Conservation (phyloP, 257 asterid species). For the Solanum dulcamara region DNA sequence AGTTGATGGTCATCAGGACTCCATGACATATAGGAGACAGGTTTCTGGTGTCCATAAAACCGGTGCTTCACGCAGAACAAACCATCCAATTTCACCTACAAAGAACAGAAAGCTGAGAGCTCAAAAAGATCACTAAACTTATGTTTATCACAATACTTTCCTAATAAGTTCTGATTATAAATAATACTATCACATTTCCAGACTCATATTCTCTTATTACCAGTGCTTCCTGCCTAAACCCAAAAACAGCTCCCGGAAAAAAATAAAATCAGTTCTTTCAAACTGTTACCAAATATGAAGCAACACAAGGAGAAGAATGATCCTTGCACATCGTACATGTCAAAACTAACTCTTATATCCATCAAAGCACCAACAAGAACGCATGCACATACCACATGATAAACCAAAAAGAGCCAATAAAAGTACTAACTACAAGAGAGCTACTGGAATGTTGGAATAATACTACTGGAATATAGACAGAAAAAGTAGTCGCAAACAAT, state of each 20-base stretch:
- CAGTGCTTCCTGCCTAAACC: neutral
- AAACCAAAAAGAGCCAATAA: neutral
- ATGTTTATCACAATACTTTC: neutral
- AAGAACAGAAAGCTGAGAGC: constrained; percentile 4
- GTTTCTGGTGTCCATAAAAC: constrained; percentile 61
- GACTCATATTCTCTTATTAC: neutral
- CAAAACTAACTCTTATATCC: neutral
- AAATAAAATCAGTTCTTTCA: neutral
- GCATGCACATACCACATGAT: neutral
- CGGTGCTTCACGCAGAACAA: constrained; percentile 36
- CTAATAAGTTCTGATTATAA: neutral
- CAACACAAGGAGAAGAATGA: neutral
- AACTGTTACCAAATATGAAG: neutral
- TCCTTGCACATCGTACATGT: neutral
- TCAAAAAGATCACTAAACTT: neutral
- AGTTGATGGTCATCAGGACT: constrained; percentile 66
- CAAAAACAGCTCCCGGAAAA: neutral
- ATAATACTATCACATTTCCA: neutral
- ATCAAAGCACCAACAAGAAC: neutral
- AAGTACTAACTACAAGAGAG: neutral
- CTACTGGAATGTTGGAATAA: neutral
- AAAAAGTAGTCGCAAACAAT: neutral
- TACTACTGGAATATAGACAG: neutral
- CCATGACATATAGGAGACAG: constrained; percentile 76
- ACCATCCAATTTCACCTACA: constrained; percentile 44